These are phyloP conservation scores for Colletotrichum euphorbiae DNA, from an alignment of 2,329 filamentous ascomycete genomes.

Conservation along the genomic window DNA sequence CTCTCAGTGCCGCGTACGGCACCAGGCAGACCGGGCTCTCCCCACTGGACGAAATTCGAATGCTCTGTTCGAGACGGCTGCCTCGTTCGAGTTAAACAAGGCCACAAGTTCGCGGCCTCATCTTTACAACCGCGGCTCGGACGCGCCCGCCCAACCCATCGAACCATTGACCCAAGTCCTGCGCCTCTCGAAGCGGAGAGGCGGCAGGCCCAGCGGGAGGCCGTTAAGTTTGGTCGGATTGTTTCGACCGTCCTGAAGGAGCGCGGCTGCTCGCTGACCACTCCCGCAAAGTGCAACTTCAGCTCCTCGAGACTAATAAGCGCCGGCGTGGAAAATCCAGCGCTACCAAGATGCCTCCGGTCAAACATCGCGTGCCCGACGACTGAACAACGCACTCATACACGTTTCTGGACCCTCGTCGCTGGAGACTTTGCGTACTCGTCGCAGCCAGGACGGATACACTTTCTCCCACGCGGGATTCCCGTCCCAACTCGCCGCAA, in stretches of 20 bases:
- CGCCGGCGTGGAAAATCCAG: not conserved
- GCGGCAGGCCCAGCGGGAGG: not conserved
- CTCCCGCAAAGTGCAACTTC: constrained; percentile 16
- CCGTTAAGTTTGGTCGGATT: constrained; percentile 16
- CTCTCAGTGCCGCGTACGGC: not conserved
- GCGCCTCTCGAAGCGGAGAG: constrained; percentile 16
- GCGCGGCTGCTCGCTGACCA: constrained; percentile 1
- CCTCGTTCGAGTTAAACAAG: constrained; percentile 26
- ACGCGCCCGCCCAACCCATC: constrained; percentile 31
- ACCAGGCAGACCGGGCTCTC: not conserved
- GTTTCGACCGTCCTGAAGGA: constrained; percentile 30
- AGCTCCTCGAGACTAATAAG: constrained; percentile 6
- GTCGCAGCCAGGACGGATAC: constrained; percentile 32
- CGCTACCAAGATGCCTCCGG: not conserved
- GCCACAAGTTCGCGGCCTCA: constrained; percentile 34
- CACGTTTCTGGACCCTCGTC: not conserved
- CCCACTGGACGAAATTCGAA: constrained; percentile 2
- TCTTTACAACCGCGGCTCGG: constrained; percentile 30
- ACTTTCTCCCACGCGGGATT: constrained; percentile 15
- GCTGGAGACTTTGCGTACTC: not conserved
- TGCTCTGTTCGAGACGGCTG: constrained; percentile 27
- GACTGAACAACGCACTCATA: not conserved
- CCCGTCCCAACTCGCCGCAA: constrained; percentile 28
- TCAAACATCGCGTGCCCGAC: not conserved
- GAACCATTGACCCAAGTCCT: constrained; percentile 33